A percentile compares a stretch with the other conserved stretches of the same genome.
phyloP scores from a whole-genome alignment of 2,329 filamentous ascomycete genomes.

The Kalmusia sp. region DNA sequence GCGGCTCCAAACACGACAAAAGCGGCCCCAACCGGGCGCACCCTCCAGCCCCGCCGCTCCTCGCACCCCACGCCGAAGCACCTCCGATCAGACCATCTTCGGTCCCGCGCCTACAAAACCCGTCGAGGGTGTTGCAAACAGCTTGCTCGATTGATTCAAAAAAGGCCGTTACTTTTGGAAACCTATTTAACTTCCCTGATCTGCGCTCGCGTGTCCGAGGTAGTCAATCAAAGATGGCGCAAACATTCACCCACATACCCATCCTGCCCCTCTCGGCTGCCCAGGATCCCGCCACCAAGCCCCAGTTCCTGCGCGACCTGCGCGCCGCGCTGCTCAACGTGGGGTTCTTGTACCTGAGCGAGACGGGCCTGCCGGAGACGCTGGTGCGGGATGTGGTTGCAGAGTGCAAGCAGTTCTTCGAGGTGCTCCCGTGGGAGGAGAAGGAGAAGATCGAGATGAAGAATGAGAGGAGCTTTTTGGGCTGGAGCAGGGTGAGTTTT shows the following conservation, averaged over 20 bases:
- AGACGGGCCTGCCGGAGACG: conserved; percentile 66
- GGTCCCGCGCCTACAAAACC: neutral
- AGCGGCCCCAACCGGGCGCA: neutral
- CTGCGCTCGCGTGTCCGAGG: no score
- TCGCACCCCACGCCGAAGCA: neutral
- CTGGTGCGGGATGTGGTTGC: conserved; percentile 70
- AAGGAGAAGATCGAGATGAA: conserved; percentile 69
- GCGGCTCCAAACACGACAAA: conserved; percentile 1
- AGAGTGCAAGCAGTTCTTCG: conserved; percentile 76
- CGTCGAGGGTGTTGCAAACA: no score
- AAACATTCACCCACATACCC: conserved; percentile 73
- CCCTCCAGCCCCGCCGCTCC: neutral
- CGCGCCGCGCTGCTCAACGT: conserved; percentile 81
- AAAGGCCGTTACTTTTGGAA: no score
- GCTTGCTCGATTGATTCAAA: no score
- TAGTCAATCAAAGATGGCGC: no score
- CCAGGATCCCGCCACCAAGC: conserved; percentile 71
- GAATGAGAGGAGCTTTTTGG: conserved; percentile 56
- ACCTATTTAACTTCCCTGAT: no score
- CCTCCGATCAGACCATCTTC: neutral
- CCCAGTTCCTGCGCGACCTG: conserved; percentile 73
- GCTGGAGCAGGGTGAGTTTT: conserved; percentile 53
- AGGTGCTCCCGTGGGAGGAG: conserved; percentile 73
- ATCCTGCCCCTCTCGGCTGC: conserved; percentile 78
- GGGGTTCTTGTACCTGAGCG: conserved; percentile 86